Evolutionary conservation across 1,139 yeast genomes (phyloP), one percentile per base, ranked within the genome.

Genomic region (Diutina mesorugosa): DNA sequence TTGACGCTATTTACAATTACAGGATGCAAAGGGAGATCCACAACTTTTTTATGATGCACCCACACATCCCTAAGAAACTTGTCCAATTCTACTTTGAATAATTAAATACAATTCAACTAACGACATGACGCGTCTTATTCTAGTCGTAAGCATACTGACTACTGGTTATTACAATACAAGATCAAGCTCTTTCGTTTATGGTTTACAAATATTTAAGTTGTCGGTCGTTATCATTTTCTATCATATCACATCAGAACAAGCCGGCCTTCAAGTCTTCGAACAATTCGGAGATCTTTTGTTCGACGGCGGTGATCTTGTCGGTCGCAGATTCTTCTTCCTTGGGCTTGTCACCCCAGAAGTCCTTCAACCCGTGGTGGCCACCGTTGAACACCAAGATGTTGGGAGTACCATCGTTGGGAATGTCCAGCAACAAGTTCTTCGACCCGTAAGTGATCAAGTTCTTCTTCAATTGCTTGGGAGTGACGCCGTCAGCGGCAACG

Each of bases 331-430:
- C 30, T 14, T 26, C 48, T n/a, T 26, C 35, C 51, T 28, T 29
- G 45, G 57, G 55, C 47, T 59, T 58, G 70, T 58, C 59, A 30
- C 57, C 72, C 95, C 95, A 89, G 81, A 88, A 87, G 56, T 76
- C 79, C 59, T 84, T 76, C 69, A 89, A 72, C 72, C 86, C 86
- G 70, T 83, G 83, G 64, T 96, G 97, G 62, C 85, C 97, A 72
- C 99, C 99, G 69, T 93, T 93, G 80, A 76, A 93, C 57, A 91
- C 91, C 72, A 93, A 81, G 60, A 86, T 73, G 74, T 93, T 93
- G 64, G 97, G 96, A 57, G 98, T 88, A 29, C 67, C 68, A 59
- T 83, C 91, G 41, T 72, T 79, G 62, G 95, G 95, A 62, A 91
- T 75, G 65, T 87, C 95, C 56, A 78, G 65, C 66, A 93, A 77